These are phyloP conservation scores for Botrytis aclada DNA, from an alignment of 2,329 filamentous ascomycete species.

Conservation along the genomic window DNA sequence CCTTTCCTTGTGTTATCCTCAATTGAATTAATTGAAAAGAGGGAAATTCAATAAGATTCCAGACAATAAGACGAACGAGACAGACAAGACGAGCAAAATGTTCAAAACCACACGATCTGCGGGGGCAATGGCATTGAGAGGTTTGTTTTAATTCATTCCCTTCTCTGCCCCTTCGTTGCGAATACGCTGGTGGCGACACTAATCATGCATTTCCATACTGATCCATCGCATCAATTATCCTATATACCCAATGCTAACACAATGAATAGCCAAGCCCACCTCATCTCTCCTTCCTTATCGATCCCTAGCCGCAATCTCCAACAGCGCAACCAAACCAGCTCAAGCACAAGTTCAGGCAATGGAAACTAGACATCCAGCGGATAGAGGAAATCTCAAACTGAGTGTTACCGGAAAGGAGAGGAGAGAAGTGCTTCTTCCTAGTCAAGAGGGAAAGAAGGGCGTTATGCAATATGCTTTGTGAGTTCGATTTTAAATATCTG, in stretches of 20 bases:
- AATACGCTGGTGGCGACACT: neutral
- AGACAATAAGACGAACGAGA: neutral
- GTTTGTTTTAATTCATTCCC: constrained; percentile 34
- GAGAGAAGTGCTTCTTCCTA: constrained; percentile 72
- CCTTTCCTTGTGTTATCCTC: neutral
- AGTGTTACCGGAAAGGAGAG: constrained; percentile 49
- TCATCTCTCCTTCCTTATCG: neutral
- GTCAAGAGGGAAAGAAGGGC: constrained; percentile 76
- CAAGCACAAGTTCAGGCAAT: constrained; percentile 39
- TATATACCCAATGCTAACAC: neutral
- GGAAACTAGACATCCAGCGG: neutral
- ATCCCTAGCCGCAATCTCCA: constrained; percentile 49
- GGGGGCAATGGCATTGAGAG: constrained; percentile 42
- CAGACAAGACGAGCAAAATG: constrained; percentile 36
- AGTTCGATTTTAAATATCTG: constrained; percentile 40
- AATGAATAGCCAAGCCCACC: neutral
- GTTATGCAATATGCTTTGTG: constrained; percentile 84
- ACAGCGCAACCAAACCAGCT: constrained; percentile 62
- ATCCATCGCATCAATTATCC: neutral
- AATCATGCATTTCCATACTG: neutral
- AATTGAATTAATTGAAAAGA: neutral
- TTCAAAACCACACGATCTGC: constrained; percentile 43
- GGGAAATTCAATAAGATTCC: neutral
- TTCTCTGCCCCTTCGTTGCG: neutral
- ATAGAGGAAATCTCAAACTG: constrained; percentile 35